Base-by-base conservation (phyloP, 2,329 filamentous ascomycete species). In the Keithomyces neogunnii region DNA sequence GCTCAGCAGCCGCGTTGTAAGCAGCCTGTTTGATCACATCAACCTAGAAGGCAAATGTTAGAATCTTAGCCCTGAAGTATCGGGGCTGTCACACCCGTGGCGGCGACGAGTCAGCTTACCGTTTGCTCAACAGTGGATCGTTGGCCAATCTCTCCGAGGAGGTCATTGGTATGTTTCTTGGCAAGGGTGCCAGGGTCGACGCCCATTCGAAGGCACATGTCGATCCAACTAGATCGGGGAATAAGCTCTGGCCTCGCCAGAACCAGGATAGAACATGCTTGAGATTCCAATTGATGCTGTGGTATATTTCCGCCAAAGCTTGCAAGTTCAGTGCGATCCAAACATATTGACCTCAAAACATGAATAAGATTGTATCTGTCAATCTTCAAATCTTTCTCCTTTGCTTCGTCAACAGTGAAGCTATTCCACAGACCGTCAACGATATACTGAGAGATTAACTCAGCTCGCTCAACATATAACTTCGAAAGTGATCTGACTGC, bases 151-250 rank as follows among this genome's bases (percentile, higher is more conserved):
- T 91, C 81, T 33, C 79, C 69, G 47, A 97, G 73, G 54, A 93
- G 80, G 8, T 76, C 68, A 44, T 82, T 73, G 31, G 85, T 73
- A 51, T 84, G 75, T 49, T 82, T 78, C 51, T 75, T 75, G 2
- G 86, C 88, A 51, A 99, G 76, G 28, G 80, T 73, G 19, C 91
- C 92, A 4, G 93, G 93, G 66, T 99, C 93, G 10, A 89, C 73
- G 10, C 85, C 85, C 57, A 87, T 85, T 54, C 82, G 82, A 51
- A 97, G 76, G 62, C 89, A 95, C 3, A 90, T 71, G 42, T 93
- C 85, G 61, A 99, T 97, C 95, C 95, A 99, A 55, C 81, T 88
- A 26, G 84, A 77, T 53, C 81, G 80, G 0, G 89, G 85, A 53
- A 97, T 79, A 36, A 99, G 71, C 53, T 91, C 84, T 26, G 83